Conservation (phyloP, 1,284 basidiomycete genomes). For the Papiliotrema fonsecae region DNA sequence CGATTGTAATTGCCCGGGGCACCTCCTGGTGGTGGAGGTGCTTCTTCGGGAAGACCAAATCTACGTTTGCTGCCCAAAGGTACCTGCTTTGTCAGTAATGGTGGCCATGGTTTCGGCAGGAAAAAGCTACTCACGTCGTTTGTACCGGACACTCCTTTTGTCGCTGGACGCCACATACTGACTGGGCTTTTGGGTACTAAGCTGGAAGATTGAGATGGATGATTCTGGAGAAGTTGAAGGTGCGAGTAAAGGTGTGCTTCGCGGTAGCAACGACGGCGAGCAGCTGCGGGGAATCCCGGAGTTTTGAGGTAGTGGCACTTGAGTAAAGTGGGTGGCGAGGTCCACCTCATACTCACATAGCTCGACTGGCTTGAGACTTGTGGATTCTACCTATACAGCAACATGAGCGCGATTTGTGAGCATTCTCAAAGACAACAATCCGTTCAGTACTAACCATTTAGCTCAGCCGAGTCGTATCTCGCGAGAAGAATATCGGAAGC, state of each 20-base stretch:
- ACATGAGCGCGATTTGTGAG: too few species aligned
- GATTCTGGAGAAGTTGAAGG: too few species aligned
- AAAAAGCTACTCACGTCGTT: slow-evolving; percentile 46
- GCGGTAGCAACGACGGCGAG: too few species aligned
- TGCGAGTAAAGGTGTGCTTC: too few species aligned
- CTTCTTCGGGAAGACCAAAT: slow-evolving; percentile 68
- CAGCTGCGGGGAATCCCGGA: background rate
- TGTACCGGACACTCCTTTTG: slow-evolving; percentile 46
- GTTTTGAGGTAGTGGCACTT: background rate
- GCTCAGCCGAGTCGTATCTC: slow-evolving; percentile 68
- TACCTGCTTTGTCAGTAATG: slow-evolving; percentile 33
- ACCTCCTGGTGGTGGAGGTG: slow-evolving; percentile 49
- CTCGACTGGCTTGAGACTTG: background rate
- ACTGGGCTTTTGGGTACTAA: slow-evolving; percentile 10
- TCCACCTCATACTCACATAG: background rate
- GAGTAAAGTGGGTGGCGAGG: background rate
- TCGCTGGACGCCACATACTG: slow-evolving; percentile 86
- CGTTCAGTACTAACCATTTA: too few species aligned
- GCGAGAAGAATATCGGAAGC: slow-evolving; percentile 83
- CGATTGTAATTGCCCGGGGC: slow-evolving; percentile 50
- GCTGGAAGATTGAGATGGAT: background rate
- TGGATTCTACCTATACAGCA: too few species aligned
- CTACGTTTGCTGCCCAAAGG: slow-evolving; percentile 69
- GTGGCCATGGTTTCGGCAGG: too few species aligned
- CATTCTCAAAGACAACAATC: too few species aligned